These are phyloP conservation scores for Sisymbrium irio DNA, from an alignment of 345 rosid genomes.

Conservation along the genomic window DNA sequence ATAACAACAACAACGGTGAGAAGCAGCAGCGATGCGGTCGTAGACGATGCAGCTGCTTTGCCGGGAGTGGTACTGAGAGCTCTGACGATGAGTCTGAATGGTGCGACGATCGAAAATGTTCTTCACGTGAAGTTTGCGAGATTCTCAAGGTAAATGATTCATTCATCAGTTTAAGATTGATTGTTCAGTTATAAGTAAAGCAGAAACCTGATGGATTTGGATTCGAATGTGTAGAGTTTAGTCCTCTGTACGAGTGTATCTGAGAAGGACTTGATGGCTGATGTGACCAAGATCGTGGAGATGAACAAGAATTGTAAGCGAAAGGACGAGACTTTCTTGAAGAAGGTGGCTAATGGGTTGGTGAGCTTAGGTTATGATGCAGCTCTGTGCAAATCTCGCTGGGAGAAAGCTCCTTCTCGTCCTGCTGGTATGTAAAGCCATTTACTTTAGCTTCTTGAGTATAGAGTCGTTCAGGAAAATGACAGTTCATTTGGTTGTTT, in stretches of 20 bases:
- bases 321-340: slow-evolving; percentile 56
- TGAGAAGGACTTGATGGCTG: slow-evolving; percentile 64
- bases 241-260: slow-evolving; percentile 45
- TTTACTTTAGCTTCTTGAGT: no score
- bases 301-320: slow-evolving; percentile 57
- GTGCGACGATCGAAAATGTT: slow-evolving; percentile 35
- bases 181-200: neutral
- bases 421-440: slow-evolving; percentile 64
- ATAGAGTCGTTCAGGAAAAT: neutral
- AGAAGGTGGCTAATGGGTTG: slow-evolving; percentile 51
- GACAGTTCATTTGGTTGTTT: neutral
- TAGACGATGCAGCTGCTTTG: slow-evolving; percentile 58
- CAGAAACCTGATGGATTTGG: neutral
- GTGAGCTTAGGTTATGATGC: slow-evolving; percentile 67
- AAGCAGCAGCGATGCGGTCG: slow-evolving; percentile 46
- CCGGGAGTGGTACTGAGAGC: slow-evolving; percentile 57
- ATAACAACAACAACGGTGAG: slow-evolving; percentile 29
- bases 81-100: slow-evolving; percentile 73
- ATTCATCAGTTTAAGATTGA: neutral
- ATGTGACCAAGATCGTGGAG: slow-evolving; percentile 69
- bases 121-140: slow-evolving; percentile 50
- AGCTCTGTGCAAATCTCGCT: slow-evolving; percentile 75
- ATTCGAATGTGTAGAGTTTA: slow-evolving; percentile 47
- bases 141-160: slow-evolving; percentile 54
- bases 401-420: slow-evolving; percentile 70